Conservation (phyloP, 1,284 basidiomycete genomes). For the Tilletia indica region DNA sequence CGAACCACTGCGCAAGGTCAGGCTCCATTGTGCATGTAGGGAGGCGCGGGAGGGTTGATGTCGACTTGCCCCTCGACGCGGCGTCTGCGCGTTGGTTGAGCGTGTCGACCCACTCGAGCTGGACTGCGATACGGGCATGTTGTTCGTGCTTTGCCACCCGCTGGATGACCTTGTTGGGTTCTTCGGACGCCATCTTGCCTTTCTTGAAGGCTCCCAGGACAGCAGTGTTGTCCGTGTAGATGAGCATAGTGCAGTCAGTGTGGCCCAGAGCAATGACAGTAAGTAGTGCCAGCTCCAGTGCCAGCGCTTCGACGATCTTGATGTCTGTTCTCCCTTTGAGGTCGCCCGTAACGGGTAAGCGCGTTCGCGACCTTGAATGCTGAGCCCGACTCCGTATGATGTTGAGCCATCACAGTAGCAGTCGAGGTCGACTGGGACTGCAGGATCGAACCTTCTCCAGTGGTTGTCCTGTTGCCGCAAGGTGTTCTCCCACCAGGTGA, state of each 20-base stretch:
- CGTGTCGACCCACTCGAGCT: constrained; percentile 5
- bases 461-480: not conserved
- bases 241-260: not conserved
- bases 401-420: constrained; percentile 1
- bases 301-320: not conserved
- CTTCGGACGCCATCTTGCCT: not conserved
- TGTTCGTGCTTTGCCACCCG: not conserved
- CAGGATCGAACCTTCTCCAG: not conserved
- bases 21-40: not conserved
- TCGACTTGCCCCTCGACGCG: not conserved
- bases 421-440: not conserved
- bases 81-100: not conserved
- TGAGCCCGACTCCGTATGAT: not conserved
- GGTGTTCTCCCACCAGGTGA: not conserved
- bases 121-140: not conserved
- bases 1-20: too few relatives aligned
- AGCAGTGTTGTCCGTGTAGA: not conserved
- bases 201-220: not conserved
- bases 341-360: not conserved
- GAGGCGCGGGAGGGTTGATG: not conserved
- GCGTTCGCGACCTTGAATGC: not conserved
- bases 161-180: not conserved
- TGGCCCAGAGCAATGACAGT: not conserved
- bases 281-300: not conserved
- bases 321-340: not conserved